Percentiles rank a stretch among this genome's conserved stretches.
These are phyloP conservation scores for Penicillium simplicissimum DNA, from an alignment of 495 filamentous ascomycete species.

Conservation along the genomic window DNA sequence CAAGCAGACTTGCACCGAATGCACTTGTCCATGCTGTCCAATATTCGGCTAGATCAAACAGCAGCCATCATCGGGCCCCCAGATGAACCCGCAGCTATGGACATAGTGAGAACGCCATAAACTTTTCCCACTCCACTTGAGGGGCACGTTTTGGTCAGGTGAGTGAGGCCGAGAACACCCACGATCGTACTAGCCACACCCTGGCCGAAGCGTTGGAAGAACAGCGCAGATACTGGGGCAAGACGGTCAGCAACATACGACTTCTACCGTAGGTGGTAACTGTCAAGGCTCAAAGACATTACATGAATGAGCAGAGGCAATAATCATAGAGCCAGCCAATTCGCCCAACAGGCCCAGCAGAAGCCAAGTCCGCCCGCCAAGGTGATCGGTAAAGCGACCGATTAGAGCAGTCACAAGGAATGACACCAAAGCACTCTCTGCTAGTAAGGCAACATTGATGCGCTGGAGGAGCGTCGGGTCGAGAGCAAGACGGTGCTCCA, in stretches of 20 bases:
- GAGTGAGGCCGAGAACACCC: not conserved
- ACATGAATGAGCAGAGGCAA: not conserved
- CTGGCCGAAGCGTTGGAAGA: not conserved
- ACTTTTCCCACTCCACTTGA: not conserved
- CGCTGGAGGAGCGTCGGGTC: not conserved
- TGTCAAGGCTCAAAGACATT: not conserved
- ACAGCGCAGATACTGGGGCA: not conserved
- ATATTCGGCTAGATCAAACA: slow-evolving; percentile 1
- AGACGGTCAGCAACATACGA: not conserved
- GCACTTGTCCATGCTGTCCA: not conserved
- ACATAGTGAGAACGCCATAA: not conserved
- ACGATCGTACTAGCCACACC: not conserved
- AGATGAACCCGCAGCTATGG: not conserved
- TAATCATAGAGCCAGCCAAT: not conserved
- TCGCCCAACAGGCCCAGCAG: not conserved
- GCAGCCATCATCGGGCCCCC: not conserved
- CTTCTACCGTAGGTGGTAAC: too few relatives aligned
- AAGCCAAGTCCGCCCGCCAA: not conserved
- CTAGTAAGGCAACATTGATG: not conserved
- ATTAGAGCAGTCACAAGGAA: not conserved
- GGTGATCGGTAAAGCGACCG: not conserved
- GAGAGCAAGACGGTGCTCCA: not conserved
- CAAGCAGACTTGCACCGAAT: not conserved
- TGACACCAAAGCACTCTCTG: not conserved
- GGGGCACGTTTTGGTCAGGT: not conserved